These are phyloP conservation scores for Ailanthus altissimus DNA, from an alignment of 345 rosid species.

Conservation along the genomic window DNA sequence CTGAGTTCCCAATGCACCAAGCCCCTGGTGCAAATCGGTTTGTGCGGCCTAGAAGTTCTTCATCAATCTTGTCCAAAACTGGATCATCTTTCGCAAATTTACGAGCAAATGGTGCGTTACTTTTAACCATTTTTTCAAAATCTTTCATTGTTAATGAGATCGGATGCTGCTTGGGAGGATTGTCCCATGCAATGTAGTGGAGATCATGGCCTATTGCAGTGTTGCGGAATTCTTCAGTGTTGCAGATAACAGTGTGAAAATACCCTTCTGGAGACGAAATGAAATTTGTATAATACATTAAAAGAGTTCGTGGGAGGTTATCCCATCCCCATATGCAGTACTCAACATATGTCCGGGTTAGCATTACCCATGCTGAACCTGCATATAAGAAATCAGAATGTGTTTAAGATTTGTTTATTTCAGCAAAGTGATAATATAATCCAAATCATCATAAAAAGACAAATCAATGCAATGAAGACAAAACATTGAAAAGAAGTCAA, in stretches of 20 bases:
- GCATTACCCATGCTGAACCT: conserved; percentile 94
- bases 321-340: conserved; percentile 94
- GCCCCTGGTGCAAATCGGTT: conserved; percentile 70
- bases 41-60: conserved; percentile 65
- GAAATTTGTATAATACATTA: conserved; percentile 85
- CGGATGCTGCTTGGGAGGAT: conserved; percentile 93
- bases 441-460: neutral
- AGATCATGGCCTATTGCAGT: conserved; percentile 81
- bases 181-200: conserved; percentile 97
- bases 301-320: conserved; percentile 74
- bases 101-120: conserved; percentile 86
- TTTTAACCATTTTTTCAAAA: conserved; percentile 75
- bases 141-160: conserved; percentile 60
- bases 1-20: conserved; percentile 76
- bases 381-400: conserved; percentile 19
- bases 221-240: conserved; percentile 54
- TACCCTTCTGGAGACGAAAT: conserved; percentile 97
- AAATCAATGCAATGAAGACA: neutral
- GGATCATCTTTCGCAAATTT: conserved; percentile 81
- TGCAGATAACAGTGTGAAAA: conserved; percentile 89
- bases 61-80: conserved; percentile 77
- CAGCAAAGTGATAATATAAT: neutral
- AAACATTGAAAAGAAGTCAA: neutral
- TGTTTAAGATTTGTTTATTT: neutral
- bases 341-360: conserved; percentile 68